Evolutionary conservation across 495 filamentous ascomycete genomes (phyloP), one percentile per base, ranked within the genome.

Genomic region (Friedmanniomyces simplex): DNA sequence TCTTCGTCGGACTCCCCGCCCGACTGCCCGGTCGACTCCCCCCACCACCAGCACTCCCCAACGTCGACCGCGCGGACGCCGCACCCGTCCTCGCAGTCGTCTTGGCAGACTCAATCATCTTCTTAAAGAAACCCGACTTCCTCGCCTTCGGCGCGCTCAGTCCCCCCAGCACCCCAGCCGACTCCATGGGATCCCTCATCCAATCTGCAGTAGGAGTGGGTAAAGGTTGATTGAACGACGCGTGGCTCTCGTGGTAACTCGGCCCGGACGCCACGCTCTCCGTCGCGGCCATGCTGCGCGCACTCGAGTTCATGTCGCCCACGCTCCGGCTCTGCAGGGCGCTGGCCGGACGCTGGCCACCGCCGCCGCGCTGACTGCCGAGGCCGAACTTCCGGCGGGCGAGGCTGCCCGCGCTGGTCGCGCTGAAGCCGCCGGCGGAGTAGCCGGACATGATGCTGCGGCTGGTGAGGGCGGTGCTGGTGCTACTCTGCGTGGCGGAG

Each of bases 121-220:
- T 94, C 72, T 93, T 96, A 71, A 99, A 89, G 67, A 99, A 96
- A 21, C 91, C 91, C 41, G 82, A 83, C 72, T 93, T 97, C 70
- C 91, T 96, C 4, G 83, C 76, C 68, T 91, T 97, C 2, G 90
- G 91, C 11, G 88, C 80, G n/a, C 83, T 81, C 41, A 96, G 76
- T 4, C 91, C 90, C 32, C 90, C 87, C 18, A 97, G 77, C 0
- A 80, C 72, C 63, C 50, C 76, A 70, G 32, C 80, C 79, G 46
- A 77, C 75, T 8, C 73, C 68, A 68, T 70, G 39, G 50, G 49
- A 57, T 65, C 69, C 69, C 8, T 59, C 39, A 52, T 70, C 76
- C 77, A 79, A 7, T 77, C 73, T 41, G 72, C 69, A 14, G 68
- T 72, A 13, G 74, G 78, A 39, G 75, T 76, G 11, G 71, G 75